phyloP scores from a whole-genome alignment of 2,329 filamentous ascomycete genomes.

The Pestalotiopsis sp. region DNA sequence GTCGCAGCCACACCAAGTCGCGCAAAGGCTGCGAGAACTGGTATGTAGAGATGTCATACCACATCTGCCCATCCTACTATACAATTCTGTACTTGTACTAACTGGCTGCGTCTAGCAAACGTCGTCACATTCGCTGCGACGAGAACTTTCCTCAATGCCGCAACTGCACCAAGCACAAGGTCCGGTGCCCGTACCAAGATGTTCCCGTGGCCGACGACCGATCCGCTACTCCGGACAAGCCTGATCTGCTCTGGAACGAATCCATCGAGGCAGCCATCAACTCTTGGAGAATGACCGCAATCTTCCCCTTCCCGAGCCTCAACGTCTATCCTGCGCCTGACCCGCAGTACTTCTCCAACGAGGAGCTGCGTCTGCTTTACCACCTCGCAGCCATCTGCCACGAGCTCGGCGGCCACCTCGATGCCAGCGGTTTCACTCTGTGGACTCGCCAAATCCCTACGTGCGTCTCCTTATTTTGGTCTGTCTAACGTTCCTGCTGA shows the following conservation, averaged over 20 bases:
- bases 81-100: conserved; percentile 15
- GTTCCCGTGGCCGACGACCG: conserved; percentile 69
- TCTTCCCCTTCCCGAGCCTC: conserved; percentile 84
- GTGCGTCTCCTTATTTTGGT: conserved; percentile 55
- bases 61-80: not conserved
- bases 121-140: conserved; percentile 95
- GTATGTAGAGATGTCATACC: conserved; percentile 37
- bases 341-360: conserved; percentile 72
- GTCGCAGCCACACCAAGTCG: conserved; percentile 93
- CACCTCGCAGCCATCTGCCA: conserved; percentile 86
- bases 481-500: conserved; percentile 23
- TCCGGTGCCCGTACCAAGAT: conserved; percentile 97
- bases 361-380: conserved; percentile 86
- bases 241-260: conserved; percentile 81
- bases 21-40: conserved; percentile 98
- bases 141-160: conserved; percentile 98
- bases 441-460: conserved; percentile 93
- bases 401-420: conserved; percentile 70
- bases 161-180: conserved; percentile 99
- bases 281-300: conserved; percentile 80
- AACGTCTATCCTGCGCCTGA: conserved; percentile 75
- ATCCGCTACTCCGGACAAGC: conserved; percentile 62
- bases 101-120: conserved; percentile 60
- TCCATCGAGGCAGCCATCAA: conserved; percentile 82
- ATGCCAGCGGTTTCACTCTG: conserved; percentile 82